phyloP scores from a whole-genome alignment of 495 filamentous ascomycete species.

The Thozetella sp. region DNA sequence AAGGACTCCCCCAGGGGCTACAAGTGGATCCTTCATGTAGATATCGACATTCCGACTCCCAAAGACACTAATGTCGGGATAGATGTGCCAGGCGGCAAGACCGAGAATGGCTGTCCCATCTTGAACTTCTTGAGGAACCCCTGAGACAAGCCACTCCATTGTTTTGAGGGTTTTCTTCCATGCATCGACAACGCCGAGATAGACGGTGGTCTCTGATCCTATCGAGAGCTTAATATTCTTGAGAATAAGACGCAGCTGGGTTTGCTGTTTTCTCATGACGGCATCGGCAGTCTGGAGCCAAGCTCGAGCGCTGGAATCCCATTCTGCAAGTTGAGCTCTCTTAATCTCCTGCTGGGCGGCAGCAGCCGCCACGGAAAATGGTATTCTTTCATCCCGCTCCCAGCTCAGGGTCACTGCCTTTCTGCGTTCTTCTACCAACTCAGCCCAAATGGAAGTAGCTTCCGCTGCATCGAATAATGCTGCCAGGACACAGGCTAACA shows the following conservation, averaged over 20 bases:
- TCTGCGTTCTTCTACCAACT: constrained; percentile 16
- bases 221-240: constrained; percentile 27
- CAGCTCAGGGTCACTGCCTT: constrained; percentile 4
- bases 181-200: constrained; percentile 25
- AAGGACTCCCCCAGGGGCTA: constrained; percentile 22
- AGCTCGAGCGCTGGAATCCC: constrained; percentile 36
- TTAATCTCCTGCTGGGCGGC: constrained; percentile 23
- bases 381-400: constrained; percentile 3
- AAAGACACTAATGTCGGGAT: constrained; percentile 32
- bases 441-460: constrained; percentile 36
- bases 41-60: constrained; percentile 9
- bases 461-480: constrained; percentile 24
- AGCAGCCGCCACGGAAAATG: not conserved
- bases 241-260: constrained; percentile 30
- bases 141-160: constrained; percentile 25
- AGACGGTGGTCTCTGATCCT: constrained; percentile 13
- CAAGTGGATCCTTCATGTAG: constrained; percentile 20
- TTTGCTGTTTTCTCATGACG: constrained; percentile 17
- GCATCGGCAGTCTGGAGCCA: constrained; percentile 34
- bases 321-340: constrained; percentile 26
- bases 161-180: constrained; percentile 24
- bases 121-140: constrained; percentile 18
- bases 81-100: constrained; percentile 38
- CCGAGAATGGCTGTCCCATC: constrained; percentile 25
- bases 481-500: constrained; percentile 41